Base-by-base conservation (phyloP, 164 flowering plant species). In the Brasenia schreberi region DNA sequence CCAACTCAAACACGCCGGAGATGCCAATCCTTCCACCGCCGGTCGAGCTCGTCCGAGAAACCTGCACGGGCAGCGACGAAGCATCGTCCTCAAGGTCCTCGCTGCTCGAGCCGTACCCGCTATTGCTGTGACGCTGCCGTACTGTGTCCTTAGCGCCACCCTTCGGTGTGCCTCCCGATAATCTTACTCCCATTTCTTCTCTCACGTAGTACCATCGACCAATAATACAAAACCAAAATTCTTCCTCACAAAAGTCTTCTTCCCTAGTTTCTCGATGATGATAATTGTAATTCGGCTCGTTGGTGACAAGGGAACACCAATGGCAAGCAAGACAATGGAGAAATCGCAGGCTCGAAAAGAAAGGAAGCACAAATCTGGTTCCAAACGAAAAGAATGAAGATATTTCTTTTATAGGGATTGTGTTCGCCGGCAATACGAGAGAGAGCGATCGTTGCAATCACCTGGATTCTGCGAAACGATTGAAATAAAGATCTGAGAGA, bases 1-100 rank as follows among this genome's bases (percentile, higher is more conserved):
- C 67, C 78, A 86, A 84, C 80, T 89, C 96, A 70, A 85, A 12
- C 53, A 45, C 53, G 12, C 53, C 53, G 12, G 53, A 45, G 53
- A 45, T 12, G 53, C 53, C 53, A 45, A 45, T 12, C 53, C 53
- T 45, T 23, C 53, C 11, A 6, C 7, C 53, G 7, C 53, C 5
- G 53, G 27, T 23, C 1, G 27, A 23, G 27, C 27, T 23, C 53
- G 53, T 7, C 53, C 53, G 53, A 7, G 53, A 12, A 12, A 12
- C 12, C 11, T 45, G 10, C 53, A 45, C 53, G 11, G 53, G 2
- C 53, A 7, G 53, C 53, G 45, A 39, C 19, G 56, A 58, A 7
- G 64, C 59, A n/a, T 43, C 49, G 1, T 63, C 44, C 65, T 65
- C 72, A 0, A 70, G 59, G 45, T 70, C 72, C 5, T 70, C 72